Evolutionary conservation across 331 rosid genomes (phyloP).

Genomic region (Saraca asoca): DNA sequence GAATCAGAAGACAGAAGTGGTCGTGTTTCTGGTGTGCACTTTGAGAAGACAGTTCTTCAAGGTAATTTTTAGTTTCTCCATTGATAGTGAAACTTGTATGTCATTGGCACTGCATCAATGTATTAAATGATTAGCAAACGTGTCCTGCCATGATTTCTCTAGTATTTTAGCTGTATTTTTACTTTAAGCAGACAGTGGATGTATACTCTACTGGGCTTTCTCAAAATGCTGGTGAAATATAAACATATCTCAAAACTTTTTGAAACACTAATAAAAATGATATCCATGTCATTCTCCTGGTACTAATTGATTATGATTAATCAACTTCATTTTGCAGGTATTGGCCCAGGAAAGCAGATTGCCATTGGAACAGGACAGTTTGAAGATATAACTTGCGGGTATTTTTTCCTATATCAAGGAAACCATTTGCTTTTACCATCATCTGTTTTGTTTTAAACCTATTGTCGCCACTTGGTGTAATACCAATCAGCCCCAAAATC

Average conservation of each 20-base stretch:
- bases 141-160: conserved; percentile 12
- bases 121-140: conserved; percentile 7
- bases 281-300: conserved; percentile 19
- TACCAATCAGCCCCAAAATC: conserved; percentile 17
- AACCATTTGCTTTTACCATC: conserved; percentile 14
- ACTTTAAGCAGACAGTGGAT: background rate
- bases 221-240: conserved; percentile 24
- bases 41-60: conserved; percentile 80
- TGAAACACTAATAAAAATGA: conserved; percentile 9
- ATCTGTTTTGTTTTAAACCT: conserved; percentile 29
- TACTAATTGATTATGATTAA: conserved; percentile 10
- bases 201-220: conserved; percentile 11
- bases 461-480: conserved; percentile 20
- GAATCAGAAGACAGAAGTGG: conserved; percentile 52
- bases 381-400: conserved; percentile 82
- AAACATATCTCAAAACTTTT: conserved; percentile 9
- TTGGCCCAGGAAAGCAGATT: conserved; percentile 68
- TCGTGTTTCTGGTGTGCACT: conserved; percentile 58
- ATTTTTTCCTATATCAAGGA: conserved; percentile 31
- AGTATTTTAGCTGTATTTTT: background rate
- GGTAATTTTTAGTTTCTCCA: conserved; percentile 43
- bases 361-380: conserved; percentile 75
- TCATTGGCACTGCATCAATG: conserved; percentile 6
- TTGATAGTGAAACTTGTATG: background rate
- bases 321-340: conserved; percentile 53